Percentiles rank a stretch among this genome's conserved stretches.
Evolutionary conservation across 2,329 filamentous ascomycete genomes (phyloP).

Genomic region (Xylariaceae sp.): DNA sequence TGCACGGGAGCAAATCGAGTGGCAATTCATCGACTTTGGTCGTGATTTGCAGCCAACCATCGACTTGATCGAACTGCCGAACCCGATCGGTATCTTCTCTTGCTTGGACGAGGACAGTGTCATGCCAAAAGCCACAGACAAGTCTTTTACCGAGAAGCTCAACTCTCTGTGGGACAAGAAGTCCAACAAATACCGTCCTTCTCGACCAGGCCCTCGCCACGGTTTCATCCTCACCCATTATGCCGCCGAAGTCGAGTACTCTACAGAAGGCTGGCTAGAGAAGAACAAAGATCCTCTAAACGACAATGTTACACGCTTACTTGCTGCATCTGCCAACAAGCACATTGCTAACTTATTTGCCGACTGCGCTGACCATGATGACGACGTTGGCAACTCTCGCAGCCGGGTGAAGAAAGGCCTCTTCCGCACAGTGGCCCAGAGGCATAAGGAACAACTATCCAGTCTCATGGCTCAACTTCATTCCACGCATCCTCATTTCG

Average conservation of each 20-base stretch:
- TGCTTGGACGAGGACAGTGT: conserved; percentile 97
- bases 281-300: conserved; percentile 99
- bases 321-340: conserved; percentile 75
- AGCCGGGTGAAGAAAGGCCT: conserved; percentile 94
- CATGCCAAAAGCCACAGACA: conserved; percentile 98
- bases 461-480: conserved; percentile 91
- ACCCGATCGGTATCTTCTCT: conserved; percentile 97
- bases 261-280: conserved; percentile 89
- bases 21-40: conserved; percentile 99
- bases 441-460: conserved; percentile 98
- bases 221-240: conserved; percentile 97
- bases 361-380: conserved; percentile 81
- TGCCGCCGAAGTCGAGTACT: conserved; percentile 95
- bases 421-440: conserved; percentile 92
- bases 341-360: conserved; percentile 82
- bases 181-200: conserved; percentile 85
- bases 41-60: conserved; percentile 96
- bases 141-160: conserved; percentile 96
- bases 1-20: conserved; percentile 94
- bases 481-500: conserved; percentile 96
- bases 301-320: conserved; percentile 88
- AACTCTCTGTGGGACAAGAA: conserved; percentile 96
- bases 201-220: conserved; percentile 67
- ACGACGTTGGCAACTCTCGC: conserved; percentile 61
- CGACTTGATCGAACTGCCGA: conserved; percentile 90